These are phyloP conservation scores for Akanthomyces uredinophilus DNA, from an alignment of 2,329 filamentous ascomycete species.

Conservation along the genomic window DNA sequence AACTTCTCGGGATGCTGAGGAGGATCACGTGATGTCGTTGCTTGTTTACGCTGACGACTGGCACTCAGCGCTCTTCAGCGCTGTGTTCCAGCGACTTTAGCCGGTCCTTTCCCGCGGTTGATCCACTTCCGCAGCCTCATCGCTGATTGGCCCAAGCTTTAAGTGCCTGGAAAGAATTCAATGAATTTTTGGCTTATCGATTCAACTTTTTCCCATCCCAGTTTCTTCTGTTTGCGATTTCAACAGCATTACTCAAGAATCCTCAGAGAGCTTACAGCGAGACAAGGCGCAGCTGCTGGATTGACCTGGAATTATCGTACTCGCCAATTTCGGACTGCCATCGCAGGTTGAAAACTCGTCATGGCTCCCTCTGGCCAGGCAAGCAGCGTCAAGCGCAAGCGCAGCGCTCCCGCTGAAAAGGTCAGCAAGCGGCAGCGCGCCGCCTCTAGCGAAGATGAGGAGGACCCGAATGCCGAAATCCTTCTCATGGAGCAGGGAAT, in stretches of 20 bases:
- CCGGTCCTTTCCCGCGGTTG: conserved; percentile 13
- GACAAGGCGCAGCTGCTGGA: background rate
- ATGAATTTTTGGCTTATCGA: conserved; percentile 21
- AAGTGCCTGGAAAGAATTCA: conserved; percentile 27
- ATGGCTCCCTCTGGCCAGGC: conserved; percentile 24
- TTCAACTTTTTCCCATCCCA: conserved; percentile 16
- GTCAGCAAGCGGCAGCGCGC: conserved; percentile 46
- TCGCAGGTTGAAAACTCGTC: conserved; percentile 6
- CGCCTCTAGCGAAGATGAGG: conserved; percentile 41
- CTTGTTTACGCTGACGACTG: background rate
- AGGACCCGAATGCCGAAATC: conserved; percentile 60
- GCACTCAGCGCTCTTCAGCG: background rate
- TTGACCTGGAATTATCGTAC: background rate
- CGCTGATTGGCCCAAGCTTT: conserved; percentile 7
- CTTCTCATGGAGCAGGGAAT: conserved; percentile 75
- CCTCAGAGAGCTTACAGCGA: background rate
- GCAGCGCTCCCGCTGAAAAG: conserved; percentile 36
- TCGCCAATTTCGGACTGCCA: background rate
- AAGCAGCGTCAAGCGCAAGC: conserved; percentile 48
- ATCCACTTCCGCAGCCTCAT: conserved; percentile 8
- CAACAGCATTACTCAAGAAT: background rate
- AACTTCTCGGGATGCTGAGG: conserved; percentile 18
- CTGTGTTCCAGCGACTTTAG: conserved; percentile 9
- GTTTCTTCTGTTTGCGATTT: background rate
- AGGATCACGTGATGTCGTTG: conserved; percentile 10